Evolutionary conservation across 1,284 basidiomycete species (phyloP), one percentile per base, ranked within the genome.

Genomic region (Ceratobasidium sp.): DNA sequence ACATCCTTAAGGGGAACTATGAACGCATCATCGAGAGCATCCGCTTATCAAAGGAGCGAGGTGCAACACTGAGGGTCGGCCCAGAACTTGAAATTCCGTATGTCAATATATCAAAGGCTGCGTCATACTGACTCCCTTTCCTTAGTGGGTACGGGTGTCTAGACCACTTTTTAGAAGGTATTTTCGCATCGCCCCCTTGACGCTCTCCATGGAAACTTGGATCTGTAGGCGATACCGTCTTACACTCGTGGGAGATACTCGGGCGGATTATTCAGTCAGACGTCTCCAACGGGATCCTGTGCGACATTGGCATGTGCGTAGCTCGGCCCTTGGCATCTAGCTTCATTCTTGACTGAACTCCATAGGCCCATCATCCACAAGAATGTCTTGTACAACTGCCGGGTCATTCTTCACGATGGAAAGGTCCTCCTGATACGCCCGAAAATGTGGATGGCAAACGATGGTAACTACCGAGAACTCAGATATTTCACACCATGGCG

Each of bases 401-500:
- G 98, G 22, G 87, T 99, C 46, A 92, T 99, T 81, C 90, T 97
- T 52, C 88, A 96, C 82, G 88, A 97, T 84, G 88, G 90, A 64
- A 90, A 95, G 84, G 96, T 99, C 79, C 84, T 98, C 0, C 89
- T 98, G 80, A 98, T 99, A 80, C 90, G 98, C 13, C 98, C 97
- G 0, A 99, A 99, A 86, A 97, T 99, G 96, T 99, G 97, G 97
- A 88, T 99, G 77, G 97, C 97, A 1, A 99, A 99, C 82, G 96
- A 99, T 81, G 97, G 97, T 11, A 99, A 99, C 83, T 99, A 99
- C 83, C 92, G 97, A 61, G 97, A 99, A 84, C 87, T 99, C 81
- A 88, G 98, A 46, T 97, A 95, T 85, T 99, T 99, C 81, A 96
- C 97, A 0, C 96, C 97, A 0, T 99, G 98, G 97, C 86, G 88